These are phyloP conservation scores for Cyclotella kingstonii DNA, from an alignment of 108 stramenopile genomes.

Conservation along the genomic window DNA sequence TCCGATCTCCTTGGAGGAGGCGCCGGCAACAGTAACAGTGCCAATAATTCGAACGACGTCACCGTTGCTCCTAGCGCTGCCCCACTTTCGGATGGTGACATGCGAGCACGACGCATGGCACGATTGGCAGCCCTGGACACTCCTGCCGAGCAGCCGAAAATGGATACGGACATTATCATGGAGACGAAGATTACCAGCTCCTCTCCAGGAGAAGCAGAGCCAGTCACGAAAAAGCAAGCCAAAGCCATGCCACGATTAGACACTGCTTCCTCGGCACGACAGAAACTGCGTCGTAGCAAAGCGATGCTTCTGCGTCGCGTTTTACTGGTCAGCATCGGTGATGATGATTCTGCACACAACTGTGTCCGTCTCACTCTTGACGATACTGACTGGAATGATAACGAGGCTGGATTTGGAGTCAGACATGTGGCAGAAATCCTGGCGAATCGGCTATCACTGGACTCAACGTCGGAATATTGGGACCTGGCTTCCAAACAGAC, in stretches of 20 bases:
- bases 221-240: slow-evolving; percentile 38
- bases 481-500: slow-evolving; percentile 27
- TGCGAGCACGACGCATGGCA: slow-evolving; percentile 78
- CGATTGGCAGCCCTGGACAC: slow-evolving; percentile 53
- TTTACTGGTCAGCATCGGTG: slow-evolving; percentile 38
- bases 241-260: slow-evolving; percentile 8
- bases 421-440: slow-evolving; percentile 68
- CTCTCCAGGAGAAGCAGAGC: slow-evolving; percentile 14
- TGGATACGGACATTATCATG: slow-evolving; percentile 1
- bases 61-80: slow-evolving; percentile 18
- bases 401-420: slow-evolving; percentile 17
- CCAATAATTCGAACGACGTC: slow-evolving; percentile 8
- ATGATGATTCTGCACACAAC: background rate
- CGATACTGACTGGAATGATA: slow-evolving; percentile 20
- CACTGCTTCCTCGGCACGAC: background rate
- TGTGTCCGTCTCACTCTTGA: slow-evolving; percentile 3
- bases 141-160: slow-evolving; percentile 4
- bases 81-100: slow-evolving; percentile 63
- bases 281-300: slow-evolving; percentile 64
- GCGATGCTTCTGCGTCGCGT: slow-evolving; percentile 60
- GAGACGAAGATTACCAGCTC: slow-evolving; percentile 9
- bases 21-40: slow-evolving; percentile 8
- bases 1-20: too few relatives aligned
- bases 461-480: slow-evolving; percentile 3
- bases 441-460: slow-evolving; percentile 54